Evolutionary conservation across 1,139 yeast genomes (phyloP).

Genomic region (Spathaspora jeffriesii): DNA sequence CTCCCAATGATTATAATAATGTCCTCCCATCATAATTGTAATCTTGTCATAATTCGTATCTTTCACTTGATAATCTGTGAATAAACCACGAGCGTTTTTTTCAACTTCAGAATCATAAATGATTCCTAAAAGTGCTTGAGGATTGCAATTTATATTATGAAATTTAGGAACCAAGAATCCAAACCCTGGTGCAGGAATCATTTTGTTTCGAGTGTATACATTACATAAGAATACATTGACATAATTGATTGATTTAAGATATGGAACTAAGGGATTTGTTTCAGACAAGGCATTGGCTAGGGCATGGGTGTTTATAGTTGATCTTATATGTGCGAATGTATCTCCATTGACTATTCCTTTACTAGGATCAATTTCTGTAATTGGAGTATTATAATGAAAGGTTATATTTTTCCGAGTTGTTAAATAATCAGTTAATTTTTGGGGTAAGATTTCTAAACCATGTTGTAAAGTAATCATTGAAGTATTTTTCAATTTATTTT

Average conservation of each 20-base stretch:
- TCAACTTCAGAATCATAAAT: slow-evolving; percentile 89
- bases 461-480: slow-evolving; percentile 55
- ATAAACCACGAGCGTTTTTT: slow-evolving; percentile 32
- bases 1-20: slow-evolving; percentile 38
- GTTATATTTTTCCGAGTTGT: slow-evolving; percentile 38
- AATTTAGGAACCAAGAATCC: slow-evolving; percentile 81
- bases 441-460: slow-evolving; percentile 59
- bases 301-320: slow-evolving; percentile 49
- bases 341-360: slow-evolving; percentile 16
- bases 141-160: slow-evolving; percentile 37
- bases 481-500: slow-evolving; percentile 35
- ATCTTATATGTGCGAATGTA: slow-evolving; percentile 53
- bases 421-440: slow-evolving; percentile 36
- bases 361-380: slow-evolving; percentile 20
- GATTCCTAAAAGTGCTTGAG: slow-evolving; percentile 74
- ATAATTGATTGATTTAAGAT: slow-evolving; percentile 35
- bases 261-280: slow-evolving; percentile 15
- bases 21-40: slow-evolving; percentile 93
- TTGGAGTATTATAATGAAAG: slow-evolving; percentile 25
- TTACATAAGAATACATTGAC: slow-evolving; percentile 64
- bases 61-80: slow-evolving; percentile 5
- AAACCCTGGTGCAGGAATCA: slow-evolving; percentile 62
- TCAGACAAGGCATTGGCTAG: slow-evolving; percentile 23
- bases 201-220: slow-evolving; percentile 35
- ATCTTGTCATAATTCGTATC: slow-evolving; percentile 51